Percentiles rank a stretch among this genome's conserved stretches.
Conservation (phyloP, 805 yeast species). For the Pichia membranifaciens region DNA sequence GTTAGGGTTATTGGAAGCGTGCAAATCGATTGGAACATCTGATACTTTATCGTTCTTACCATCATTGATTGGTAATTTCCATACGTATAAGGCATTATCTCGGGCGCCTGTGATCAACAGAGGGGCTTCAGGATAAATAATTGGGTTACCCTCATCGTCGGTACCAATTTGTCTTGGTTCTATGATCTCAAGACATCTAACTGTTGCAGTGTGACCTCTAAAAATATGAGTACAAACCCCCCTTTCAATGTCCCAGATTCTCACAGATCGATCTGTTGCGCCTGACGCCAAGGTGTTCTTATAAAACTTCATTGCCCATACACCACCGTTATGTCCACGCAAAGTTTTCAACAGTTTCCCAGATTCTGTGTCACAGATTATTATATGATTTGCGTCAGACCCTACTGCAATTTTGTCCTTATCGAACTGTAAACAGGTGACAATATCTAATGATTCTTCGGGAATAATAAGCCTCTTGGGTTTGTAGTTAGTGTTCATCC, state of each 20-base stretch:
- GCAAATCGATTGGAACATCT: constrained; percentile 26
- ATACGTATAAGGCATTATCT: constrained; percentile 71
- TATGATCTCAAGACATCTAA: constrained; percentile 81
- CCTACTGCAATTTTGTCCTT: constrained; percentile 88
- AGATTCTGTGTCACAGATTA: constrained; percentile 69
- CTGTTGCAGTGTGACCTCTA: constrained; percentile 88
- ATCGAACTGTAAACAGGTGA: constrained; percentile 91
- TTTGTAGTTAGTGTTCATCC: constrained; percentile 69
- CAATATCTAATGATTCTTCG: constrained; percentile 66
- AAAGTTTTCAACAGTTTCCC: constrained; percentile 61
- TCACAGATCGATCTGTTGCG: constrained; percentile 87
- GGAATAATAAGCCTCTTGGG: constrained; percentile 64
- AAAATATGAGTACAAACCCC: constrained; percentile 89
- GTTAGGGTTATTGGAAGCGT: constrained; percentile 50
- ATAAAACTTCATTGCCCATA: constrained; percentile 91
- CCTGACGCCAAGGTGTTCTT: constrained; percentile 87
- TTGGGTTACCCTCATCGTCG: constrained; percentile 51
- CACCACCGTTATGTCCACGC: constrained; percentile 94
- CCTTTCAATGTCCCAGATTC: constrained; percentile 85
- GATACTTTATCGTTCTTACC: constrained; percentile 16
- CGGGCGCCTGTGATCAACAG: constrained; percentile 80
- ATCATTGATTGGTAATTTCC: constrained; percentile 59
- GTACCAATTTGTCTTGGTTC: constrained; percentile 61
- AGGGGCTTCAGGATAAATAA: constrained; percentile 56
- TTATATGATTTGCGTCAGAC: constrained; percentile 79